Conservation (phyloP, 345 rosid species). For the Syzygium grande region DNA sequence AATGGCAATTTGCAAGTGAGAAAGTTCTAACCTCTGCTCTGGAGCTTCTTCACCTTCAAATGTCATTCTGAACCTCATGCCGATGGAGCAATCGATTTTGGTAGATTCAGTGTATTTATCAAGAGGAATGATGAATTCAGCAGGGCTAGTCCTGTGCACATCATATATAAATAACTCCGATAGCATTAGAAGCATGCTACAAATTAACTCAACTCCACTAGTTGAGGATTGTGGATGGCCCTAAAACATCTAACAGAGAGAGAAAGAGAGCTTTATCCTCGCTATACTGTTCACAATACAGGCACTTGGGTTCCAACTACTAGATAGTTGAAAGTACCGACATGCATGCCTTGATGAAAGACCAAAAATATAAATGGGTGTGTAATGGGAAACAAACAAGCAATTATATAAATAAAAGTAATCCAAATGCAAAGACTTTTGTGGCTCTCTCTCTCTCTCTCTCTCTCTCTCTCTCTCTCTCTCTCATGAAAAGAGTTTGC, state of each 20-base stretch:
- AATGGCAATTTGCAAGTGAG: not conserved
- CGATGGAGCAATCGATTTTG: slow-evolving; percentile 30
- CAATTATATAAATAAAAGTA: not conserved
- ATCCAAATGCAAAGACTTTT: not conserved
- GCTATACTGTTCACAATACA: not conserved
- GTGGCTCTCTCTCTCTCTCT: not conserved
- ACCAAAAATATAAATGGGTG: not conserved
- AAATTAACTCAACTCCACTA: not conserved
- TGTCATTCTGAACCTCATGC: slow-evolving; percentile 56
- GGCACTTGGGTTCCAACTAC: not conserved
- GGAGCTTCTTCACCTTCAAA: slow-evolving; percentile 56
- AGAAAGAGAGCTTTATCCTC: not conserved
- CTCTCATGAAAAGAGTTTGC: not conserved
- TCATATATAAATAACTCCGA: not conserved
- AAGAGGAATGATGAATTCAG: slow-evolving; percentile 39
- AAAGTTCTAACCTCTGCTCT: slow-evolving; percentile 36
- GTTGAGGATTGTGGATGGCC: not conserved
- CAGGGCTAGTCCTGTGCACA: slow-evolving; percentile 36
- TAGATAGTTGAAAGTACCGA: not conserved
- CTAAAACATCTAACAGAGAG: not conserved
- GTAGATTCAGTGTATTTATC: slow-evolving; percentile 36
- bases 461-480: not conserved
- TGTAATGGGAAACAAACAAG: not conserved
- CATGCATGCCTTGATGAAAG: not conserved
- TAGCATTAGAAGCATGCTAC: not conserved